Evolutionary conservation across 208 protist genomes (phyloP).

Genomic region (Crithidia fasciculata): DNA sequence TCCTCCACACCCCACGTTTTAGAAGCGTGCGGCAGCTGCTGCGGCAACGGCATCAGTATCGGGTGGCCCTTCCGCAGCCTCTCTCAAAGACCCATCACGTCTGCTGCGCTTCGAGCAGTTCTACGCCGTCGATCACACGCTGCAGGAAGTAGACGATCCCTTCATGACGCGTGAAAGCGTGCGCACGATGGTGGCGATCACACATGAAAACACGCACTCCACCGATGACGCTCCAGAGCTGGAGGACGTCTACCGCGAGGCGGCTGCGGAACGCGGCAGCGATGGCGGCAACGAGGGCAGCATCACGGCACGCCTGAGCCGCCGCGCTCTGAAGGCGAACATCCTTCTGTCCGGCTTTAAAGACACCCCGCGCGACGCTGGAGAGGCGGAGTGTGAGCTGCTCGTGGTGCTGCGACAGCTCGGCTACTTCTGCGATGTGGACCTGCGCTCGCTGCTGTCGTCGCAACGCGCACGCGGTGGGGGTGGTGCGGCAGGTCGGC

Average conservation of each 20-base stretch:
- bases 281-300: slow-evolving; percentile 1
- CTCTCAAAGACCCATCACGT: slow-evolving; percentile 16
- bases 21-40: too few species aligned
- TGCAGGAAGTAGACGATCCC: slow-evolving; percentile 53
- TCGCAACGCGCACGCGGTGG: background rate
- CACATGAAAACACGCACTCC: slow-evolving; percentile 28
- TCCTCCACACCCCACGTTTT: slow-evolving; percentile 24
- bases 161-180: slow-evolving; percentile 42
- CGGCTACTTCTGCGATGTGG: slow-evolving; percentile 78
- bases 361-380: slow-evolving; percentile 37
- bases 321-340: slow-evolving; percentile 35
- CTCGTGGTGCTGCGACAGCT: slow-evolving; percentile 67
- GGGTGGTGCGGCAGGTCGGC: background rate
- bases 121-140: slow-evolving; percentile 54
- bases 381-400: slow-evolving; percentile 66
- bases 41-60: background rate
- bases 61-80: too few species aligned
- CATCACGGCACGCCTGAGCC: slow-evolving; percentile 27
- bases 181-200: slow-evolving; percentile 35
- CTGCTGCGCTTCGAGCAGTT: slow-evolving; percentile 66
- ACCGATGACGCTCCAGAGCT: slow-evolving; percentile 23
- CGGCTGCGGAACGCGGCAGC: slow-evolving; percentile 16
- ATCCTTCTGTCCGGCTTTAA: slow-evolving; percentile 65
- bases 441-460: slow-evolving; percentile 7
- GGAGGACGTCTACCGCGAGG: slow-evolving; percentile 37